Conservation (phyloP, 1,139 yeast genomes). For the Debaryomycetaceae sp. region DNA sequence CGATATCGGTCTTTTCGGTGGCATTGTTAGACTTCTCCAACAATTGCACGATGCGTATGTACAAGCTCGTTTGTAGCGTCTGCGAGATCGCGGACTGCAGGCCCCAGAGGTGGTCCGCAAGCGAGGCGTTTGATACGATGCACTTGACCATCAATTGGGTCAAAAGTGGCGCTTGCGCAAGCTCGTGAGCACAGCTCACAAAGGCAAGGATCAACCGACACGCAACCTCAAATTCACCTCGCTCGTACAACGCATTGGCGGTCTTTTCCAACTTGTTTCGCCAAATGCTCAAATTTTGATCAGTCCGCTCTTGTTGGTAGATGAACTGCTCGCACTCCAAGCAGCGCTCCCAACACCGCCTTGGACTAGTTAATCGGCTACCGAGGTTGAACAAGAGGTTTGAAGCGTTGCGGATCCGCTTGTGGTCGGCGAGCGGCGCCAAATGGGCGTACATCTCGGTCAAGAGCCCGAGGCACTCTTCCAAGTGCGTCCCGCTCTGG, state of each 20-base stretch:
- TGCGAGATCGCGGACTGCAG: conserved; percentile 8
- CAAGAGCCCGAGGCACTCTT: too few species aligned
- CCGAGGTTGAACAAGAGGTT: conserved; percentile 21
- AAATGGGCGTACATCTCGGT: too few species aligned
- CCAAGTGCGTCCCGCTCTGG: too few species aligned
- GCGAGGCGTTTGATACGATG: conserved; percentile 5
- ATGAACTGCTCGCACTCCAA: conserved; percentile 21
- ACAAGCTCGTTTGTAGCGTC: conserved; percentile 7
- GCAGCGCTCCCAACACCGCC: conserved; percentile 14
- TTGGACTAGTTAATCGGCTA: conserved; percentile 5
- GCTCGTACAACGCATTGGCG: conserved; percentile 12
- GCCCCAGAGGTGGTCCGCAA: neutral
- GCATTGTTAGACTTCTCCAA: conserved; percentile 13
- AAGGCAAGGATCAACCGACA: conserved; percentile 6
- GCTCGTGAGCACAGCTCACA: neutral
- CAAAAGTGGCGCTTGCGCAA: conserved; percentile 10
- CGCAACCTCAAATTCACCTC: conserved; percentile 5
- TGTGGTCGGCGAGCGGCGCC: neutral
- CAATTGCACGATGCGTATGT: conserved; percentile 9
- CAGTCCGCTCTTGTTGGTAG: conserved; percentile 10
- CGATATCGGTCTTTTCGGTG: conserved; percentile 12
- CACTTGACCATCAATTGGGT: conserved; percentile 13
- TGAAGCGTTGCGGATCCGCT: conserved; percentile 25
- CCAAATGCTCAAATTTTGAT: conserved; percentile 12
- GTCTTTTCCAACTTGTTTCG: conserved; percentile 17